phyloP scores from a whole-genome alignment of 768 basidiomycete species.

The Galerina marginata region DNA sequence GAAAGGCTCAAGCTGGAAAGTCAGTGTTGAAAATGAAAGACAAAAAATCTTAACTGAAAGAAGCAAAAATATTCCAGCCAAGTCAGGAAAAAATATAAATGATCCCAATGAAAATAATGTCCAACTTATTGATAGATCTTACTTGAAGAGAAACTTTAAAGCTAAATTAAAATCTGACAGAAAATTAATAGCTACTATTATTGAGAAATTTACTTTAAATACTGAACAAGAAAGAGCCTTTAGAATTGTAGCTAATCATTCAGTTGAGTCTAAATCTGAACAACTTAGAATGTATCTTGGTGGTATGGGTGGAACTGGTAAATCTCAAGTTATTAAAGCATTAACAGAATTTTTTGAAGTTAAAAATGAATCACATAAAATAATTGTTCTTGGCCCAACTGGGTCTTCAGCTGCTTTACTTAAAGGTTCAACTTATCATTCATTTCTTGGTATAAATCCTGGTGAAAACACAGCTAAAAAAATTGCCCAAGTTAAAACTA shows the following conservation, averaged over 20 bases:
- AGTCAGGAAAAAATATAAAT: too few relatives aligned
- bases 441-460: too few relatives aligned
- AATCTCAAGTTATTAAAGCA: constrained; percentile 36
- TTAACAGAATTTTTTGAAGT: constrained; percentile 25
- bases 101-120: constrained; percentile 13
- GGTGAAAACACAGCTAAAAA: neutral
- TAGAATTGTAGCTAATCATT: neutral
- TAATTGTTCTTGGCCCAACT: too few relatives aligned
- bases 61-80: too few relatives aligned
- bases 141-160: constrained; percentile 21
- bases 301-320: constrained; percentile 42
- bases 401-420: too few relatives aligned
- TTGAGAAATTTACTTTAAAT: constrained; percentile 27
- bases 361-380: constrained; percentile 7
- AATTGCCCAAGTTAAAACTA: constrained; percentile 20
- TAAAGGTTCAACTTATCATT: too few relatives aligned
- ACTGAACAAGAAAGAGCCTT: constrained; percentile 37
- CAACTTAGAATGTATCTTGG: constrained; percentile 37
- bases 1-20: too few relatives aligned
- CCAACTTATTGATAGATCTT: constrained; percentile 29
- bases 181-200: too few relatives aligned
- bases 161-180: too few relatives aligned
- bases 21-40: too few relatives aligned
- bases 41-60: too few relatives aligned
- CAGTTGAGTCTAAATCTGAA: constrained; percentile 3